Evolutionary conservation across 1,284 basidiomycete species (phyloP).

Genomic region (Cutaneotrichosporon sp.): DNA sequence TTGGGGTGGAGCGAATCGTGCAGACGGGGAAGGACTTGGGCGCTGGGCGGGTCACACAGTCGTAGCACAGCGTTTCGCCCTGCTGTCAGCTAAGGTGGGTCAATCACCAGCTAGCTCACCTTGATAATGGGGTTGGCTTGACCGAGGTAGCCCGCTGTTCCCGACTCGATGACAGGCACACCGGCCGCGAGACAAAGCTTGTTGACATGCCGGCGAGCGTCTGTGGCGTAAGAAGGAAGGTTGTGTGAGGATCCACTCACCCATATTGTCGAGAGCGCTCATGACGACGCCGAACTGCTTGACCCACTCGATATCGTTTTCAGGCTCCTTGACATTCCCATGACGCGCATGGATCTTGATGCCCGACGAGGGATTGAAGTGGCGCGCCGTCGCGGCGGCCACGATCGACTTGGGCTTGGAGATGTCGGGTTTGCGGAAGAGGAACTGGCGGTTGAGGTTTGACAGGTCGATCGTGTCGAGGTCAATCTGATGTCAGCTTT

Average conservation of each 20-base stretch:
- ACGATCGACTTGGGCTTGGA: conserved; percentile 94
- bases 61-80: conserved; percentile 85
- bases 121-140: conserved; percentile 56
- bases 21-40: conserved; percentile 96
- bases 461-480: conserved; percentile 98
- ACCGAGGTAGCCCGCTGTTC: conserved; percentile 92
- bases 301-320: conserved; percentile 89
- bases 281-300: conserved; percentile 83
- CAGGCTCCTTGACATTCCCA: conserved; percentile 89
- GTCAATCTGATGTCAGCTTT: conserved; percentile 62
- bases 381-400: conserved; percentile 77
- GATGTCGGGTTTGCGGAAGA: conserved; percentile 96
- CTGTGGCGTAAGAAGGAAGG: conserved; percentile 38
- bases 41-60: conserved; percentile 80
- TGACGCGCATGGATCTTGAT: conserved; percentile 84
- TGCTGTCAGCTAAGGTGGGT: conserved; percentile 35
- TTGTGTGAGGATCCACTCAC: conserved; percentile 49
- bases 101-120: conserved; percentile 25
- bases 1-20: conserved; percentile 95
- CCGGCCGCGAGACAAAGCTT: conserved; percentile 90
- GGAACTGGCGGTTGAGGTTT: conserved; percentile 95
- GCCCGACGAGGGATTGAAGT: conserved; percentile 72
- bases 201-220: conserved; percentile 89
- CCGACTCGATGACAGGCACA: conserved; percentile 90
- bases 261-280: conserved; percentile 93